phyloP scores from a whole-genome alignment of 2,329 filamentous ascomycete genomes.

The Diplodia mutila region DNA sequence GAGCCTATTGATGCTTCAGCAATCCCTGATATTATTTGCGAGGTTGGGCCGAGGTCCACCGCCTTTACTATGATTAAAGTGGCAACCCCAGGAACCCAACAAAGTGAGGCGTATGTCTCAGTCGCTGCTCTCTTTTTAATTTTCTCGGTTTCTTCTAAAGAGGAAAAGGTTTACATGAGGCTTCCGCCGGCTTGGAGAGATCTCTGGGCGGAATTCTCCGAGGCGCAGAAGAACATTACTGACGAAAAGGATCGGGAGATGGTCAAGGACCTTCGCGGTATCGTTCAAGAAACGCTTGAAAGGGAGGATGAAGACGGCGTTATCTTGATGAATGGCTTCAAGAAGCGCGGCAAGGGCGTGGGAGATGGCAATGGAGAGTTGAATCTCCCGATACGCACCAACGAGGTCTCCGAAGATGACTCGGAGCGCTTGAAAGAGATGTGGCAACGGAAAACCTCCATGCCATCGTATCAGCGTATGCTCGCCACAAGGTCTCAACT shows the following conservation, averaged over 20 bases:
- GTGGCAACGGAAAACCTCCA: conserved; percentile 57
- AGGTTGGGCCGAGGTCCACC: conserved; percentile 52
- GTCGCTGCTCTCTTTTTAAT: conserved; percentile 81
- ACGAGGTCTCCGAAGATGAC: conserved; percentile 30
- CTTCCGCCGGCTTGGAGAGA: conserved; percentile 82
- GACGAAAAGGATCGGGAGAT: conserved; percentile 71
- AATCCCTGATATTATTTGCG: conserved; percentile 48
- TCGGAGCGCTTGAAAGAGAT: conserved; percentile 52
- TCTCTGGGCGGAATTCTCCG: conserved; percentile 78
- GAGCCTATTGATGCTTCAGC: conserved; percentile 51
- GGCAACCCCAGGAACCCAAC: conserved; percentile 73
- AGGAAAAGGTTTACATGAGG: conserved; percentile 81
- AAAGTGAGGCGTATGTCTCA: conserved; percentile 86
- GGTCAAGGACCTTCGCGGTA: conserved; percentile 69
- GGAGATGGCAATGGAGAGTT: conserved; percentile 29
- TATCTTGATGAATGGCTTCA: conserved; percentile 76
- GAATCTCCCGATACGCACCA: conserved; percentile 11
- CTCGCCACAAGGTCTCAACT: conserved; percentile 75
- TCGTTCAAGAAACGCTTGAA: conserved; percentile 71
- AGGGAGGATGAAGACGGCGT: conserved; percentile 56
- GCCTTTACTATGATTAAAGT: conserved; percentile 74
- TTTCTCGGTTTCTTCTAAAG: conserved; percentile 75
- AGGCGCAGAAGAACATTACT: conserved; percentile 68
- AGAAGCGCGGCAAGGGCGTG: conserved; percentile 46
- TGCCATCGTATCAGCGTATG: conserved; percentile 74